Conservation (phyloP, 305 asterid genomes). For the Galium porrigens region DNA sequence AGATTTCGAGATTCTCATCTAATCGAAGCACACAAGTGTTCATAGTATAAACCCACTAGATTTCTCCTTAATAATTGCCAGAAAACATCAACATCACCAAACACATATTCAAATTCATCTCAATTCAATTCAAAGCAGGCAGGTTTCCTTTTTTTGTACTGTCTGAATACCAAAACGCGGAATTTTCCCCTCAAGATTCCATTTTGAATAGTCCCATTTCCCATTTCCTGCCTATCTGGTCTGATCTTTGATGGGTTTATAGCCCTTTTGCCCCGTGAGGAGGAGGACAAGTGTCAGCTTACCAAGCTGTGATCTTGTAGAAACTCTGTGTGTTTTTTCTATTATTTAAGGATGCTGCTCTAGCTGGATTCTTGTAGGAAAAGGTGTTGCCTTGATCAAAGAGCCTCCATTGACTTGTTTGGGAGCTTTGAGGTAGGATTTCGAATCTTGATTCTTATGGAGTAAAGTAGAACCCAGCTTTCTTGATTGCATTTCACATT, state of each 20-base stretch:
- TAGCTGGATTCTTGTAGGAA: conserved; percentile 13
- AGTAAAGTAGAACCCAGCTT: not conserved
- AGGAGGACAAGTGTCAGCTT: not conserved
- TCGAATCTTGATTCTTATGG: conserved; percentile 8
- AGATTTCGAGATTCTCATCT: conserved; percentile 4
- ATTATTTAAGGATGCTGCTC: conserved; percentile 6
- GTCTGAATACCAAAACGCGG: conserved; percentile 1
- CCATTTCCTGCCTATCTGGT: conserved; percentile 9
- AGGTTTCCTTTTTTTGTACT: not conserved
- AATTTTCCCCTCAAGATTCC: not conserved
- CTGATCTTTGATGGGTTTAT: not conserved
- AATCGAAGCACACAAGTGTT: not conserved
- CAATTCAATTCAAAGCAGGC: conserved; percentile 4
- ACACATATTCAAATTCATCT: conserved; percentile 7
- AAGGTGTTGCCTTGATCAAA: conserved; percentile 7
- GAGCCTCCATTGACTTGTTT: not conserved
- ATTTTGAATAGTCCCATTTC: conserved; percentile 8
- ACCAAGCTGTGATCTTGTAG: conserved; percentile 11
- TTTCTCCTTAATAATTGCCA: not conserved
- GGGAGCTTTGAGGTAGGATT: conserved; percentile 7
- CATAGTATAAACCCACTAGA: not conserved
- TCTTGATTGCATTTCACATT: not conserved
- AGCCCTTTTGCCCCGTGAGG: conserved; percentile 1
- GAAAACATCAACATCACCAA: conserved; percentile 4
- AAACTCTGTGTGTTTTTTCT: not conserved